These are phyloP conservation scores for Favolaschia claudopus DNA, from an alignment of 768 basidiomycete species.

Conservation along the genomic window DNA sequence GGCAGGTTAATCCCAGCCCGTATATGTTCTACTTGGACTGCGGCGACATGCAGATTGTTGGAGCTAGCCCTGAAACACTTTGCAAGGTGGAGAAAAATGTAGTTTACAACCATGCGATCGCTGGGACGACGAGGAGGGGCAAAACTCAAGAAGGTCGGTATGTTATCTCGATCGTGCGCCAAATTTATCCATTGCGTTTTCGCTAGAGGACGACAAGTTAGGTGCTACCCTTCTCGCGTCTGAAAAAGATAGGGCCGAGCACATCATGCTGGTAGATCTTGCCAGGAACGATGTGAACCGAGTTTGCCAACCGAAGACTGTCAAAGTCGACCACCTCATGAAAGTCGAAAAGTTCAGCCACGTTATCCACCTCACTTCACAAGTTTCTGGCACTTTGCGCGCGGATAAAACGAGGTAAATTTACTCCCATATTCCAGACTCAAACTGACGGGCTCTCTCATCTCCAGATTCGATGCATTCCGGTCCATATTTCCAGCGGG, in stretches of 20 bases:
- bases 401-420: constrained; percentile 82
- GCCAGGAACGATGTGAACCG: constrained; percentile 99
- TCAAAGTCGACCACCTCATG: constrained; percentile 97
- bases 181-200: constrained; percentile 15
- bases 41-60: constrained; percentile 93
- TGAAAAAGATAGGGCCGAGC: constrained; percentile 96
- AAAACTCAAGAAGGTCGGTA: constrained; percentile 85
- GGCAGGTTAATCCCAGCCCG: constrained; percentile 95
- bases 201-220: constrained; percentile 86
- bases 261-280: constrained; percentile 98
- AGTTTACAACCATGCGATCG: constrained; percentile 97
- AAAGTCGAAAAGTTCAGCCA: constrained; percentile 94
- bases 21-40: constrained; percentile 99
- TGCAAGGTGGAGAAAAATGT: constrained; percentile 94
- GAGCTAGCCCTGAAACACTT: constrained; percentile 96
- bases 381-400: constrained; percentile 87
- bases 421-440: background rate
- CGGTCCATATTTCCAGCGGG: constrained; percentile 99
- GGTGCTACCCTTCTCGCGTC: constrained; percentile 79
- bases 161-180: constrained; percentile 4
- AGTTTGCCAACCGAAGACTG: constrained; percentile 93
- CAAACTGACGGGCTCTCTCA: constrained; percentile 9
- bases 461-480: constrained; percentile 92
- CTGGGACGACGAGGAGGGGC: constrained; percentile 91
- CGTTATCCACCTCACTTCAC: constrained; percentile 96